Percentiles rank a stretch among this genome's conserved stretches.
These are phyloP conservation scores for Elsinoe batatas DNA, from an alignment of 2,329 filamentous ascomycete species.

Conservation along the genomic window DNA sequence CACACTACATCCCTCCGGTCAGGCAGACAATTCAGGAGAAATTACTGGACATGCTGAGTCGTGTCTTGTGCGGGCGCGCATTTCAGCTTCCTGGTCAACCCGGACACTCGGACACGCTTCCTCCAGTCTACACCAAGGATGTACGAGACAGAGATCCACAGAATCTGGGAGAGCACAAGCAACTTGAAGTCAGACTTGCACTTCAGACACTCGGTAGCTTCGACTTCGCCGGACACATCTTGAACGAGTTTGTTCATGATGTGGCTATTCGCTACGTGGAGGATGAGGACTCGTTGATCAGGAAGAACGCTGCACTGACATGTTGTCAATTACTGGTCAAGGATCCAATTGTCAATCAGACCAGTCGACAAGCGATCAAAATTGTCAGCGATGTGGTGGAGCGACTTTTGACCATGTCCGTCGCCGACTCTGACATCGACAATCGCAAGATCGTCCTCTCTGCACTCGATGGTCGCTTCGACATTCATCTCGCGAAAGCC, in stretches of 20 bases:
- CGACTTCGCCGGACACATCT: constrained; percentile 80
- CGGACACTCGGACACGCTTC: constrained; percentile 68
- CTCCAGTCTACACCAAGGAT: constrained; percentile 61
- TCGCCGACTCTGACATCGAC: constrained; percentile 78
- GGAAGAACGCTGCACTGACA: constrained; percentile 88
- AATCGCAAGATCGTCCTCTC: constrained; percentile 83
- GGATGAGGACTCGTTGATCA: constrained; percentile 85
- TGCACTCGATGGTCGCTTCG: constrained; percentile 86
- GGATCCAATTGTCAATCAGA: constrained; percentile 96
- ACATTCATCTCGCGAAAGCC: constrained; percentile 90
- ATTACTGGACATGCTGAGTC: constrained; percentile 85
- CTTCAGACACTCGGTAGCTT: constrained; percentile 96
- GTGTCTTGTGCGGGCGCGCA: constrained; percentile 82
- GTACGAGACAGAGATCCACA: constrained; percentile 73
- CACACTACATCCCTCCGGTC: constrained; percentile 93
- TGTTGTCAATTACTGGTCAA: constrained; percentile 96
- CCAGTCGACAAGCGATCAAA: constrained; percentile 90
- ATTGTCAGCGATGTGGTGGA: constrained; percentile 98
- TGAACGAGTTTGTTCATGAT: constrained; percentile 98
- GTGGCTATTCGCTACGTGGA: constrained; percentile 98
- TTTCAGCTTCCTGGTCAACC: constrained; percentile 90
- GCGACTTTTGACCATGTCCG: constrained; percentile 85
- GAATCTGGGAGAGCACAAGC: constrained; percentile 61
- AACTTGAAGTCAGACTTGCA: constrained; percentile 82
- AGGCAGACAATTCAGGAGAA: constrained; percentile 89